Base-by-base conservation (phyloP, 192 early-diverging fungal species). In the Pilaira anomala region DNA sequence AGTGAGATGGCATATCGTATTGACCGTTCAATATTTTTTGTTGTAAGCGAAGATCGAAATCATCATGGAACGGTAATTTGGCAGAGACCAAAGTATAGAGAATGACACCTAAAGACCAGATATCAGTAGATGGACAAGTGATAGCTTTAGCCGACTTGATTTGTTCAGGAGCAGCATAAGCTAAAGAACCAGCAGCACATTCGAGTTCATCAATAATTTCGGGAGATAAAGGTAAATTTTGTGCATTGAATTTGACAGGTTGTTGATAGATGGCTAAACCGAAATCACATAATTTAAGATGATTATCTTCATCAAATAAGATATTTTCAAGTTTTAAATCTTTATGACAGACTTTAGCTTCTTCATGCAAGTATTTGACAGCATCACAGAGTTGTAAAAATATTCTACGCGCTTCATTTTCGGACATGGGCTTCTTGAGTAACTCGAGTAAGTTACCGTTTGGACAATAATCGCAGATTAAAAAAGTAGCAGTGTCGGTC, bases 321-420 rank as follows among this genome's bases (percentile, higher is more conserved):
- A 96, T 79, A 73, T 98, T 98, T 66, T 98, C 96, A 9, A 91
- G 83, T 73, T 98, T 98, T 61, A 98, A 77, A 67, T 98, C 96
- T 13, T 90, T 85, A 70, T 98, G 96, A 2, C 65, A 63, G 9
- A 73, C 66, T 22, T 86, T 83, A 28, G 83, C 77, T 54, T 84
- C 76, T 48, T 78, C 59, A 70, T 97, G 97, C 48, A 97, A 59
- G 70, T 97, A 95, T 8, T 78, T 65, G 0, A 98, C 70, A 11
- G 87, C 91, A 5, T 79, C 71, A 2, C 80, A 87, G 7, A 96
- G 48, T 73, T 97, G 91, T 5, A 74, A 71, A 67, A 97, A 93
- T 44, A 94, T 74, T 21, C 46, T 64, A 13, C 75, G 62, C 0
- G 83, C 85, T 14, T 76, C 25, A 33, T 61, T 61, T 69, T 93